Percentiles rank a stretch among this genome's conserved stretches.
These are phyloP conservation scores for Verruconis gallopava DNA, from an alignment of 2,329 filamentous ascomycete genomes.

Conservation along the genomic window DNA sequence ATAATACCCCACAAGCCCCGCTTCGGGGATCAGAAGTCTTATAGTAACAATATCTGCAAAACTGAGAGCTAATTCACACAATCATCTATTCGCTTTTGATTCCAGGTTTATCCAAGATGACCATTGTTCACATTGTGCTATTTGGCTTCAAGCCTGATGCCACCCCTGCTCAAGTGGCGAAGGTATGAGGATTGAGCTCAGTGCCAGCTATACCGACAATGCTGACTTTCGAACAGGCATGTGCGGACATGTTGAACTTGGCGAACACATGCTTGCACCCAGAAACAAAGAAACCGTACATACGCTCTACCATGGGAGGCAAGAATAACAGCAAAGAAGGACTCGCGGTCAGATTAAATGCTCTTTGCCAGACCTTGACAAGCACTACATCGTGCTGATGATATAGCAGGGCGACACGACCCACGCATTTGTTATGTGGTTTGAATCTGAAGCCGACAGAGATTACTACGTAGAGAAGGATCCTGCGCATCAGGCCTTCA, in stretches of 20 bases:
- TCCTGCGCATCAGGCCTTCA: constrained; percentile 48
- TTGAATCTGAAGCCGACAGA: constrained; percentile 48
- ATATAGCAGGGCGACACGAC: constrained; percentile 42
- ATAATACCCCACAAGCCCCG: too few relatives aligned
- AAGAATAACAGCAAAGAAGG: constrained; percentile 50
- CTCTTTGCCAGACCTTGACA: too few relatives aligned
- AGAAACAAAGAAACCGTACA: constrained; percentile 45
- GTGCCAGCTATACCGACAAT: background rate
- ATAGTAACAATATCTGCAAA: too few relatives aligned
- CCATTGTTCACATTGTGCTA: constrained; percentile 55
- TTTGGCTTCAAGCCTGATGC: constrained; percentile 49
- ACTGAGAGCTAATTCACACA: too few relatives aligned
- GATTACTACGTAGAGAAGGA: constrained; percentile 57
- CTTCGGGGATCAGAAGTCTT: too few relatives aligned
- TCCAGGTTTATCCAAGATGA: too few relatives aligned
- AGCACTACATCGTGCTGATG: background rate
- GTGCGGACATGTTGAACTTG: constrained; percentile 43
- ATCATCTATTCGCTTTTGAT: too few relatives aligned
- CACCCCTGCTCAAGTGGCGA: constrained; percentile 37
- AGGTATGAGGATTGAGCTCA: constrained; percentile 30
- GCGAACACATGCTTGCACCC: constrained; percentile 48
- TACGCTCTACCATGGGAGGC: constrained; percentile 45
- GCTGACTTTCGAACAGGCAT: constrained; percentile 31
- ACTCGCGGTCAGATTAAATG: constrained; percentile 45
- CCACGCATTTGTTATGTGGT: constrained; percentile 58